Evolutionary conservation across 2,329 filamentous ascomycete genomes (phyloP).

Genomic region (Fusarium nematophilum): DNA sequence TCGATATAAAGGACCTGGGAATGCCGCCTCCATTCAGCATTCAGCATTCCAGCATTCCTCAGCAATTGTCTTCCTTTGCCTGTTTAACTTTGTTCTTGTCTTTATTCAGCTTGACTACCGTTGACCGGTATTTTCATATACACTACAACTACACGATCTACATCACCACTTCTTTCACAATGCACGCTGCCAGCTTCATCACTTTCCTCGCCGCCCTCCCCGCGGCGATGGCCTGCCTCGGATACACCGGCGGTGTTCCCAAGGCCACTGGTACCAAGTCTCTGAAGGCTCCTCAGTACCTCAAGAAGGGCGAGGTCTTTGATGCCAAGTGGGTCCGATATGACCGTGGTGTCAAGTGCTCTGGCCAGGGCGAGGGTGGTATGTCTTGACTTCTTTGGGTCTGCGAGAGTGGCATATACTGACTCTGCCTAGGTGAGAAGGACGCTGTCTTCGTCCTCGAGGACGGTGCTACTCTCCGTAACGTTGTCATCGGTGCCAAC

Average conservation of each 20-base stretch:
- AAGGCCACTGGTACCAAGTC: slow-evolving; percentile 44
- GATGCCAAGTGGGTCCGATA: slow-evolving; percentile 51
- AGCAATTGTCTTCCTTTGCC: too few species aligned
- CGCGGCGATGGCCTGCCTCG: slow-evolving; percentile 46
- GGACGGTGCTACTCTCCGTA: slow-evolving; percentile 56
- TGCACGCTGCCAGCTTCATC: slow-evolving; percentile 31
- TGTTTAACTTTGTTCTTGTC: not conserved
- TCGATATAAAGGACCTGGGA: not conserved
- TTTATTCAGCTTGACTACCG: not conserved
- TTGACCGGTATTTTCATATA: slow-evolving; percentile 9
- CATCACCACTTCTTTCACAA: slow-evolving; percentile 12
- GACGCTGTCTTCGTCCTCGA: slow-evolving; percentile 57
- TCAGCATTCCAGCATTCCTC: not conserved
- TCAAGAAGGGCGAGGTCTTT: slow-evolving; percentile 42
- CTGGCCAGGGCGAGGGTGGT: slow-evolving; percentile 56
- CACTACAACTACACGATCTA: not conserved
- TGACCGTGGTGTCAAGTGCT: slow-evolving; percentile 56
- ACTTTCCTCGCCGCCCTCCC: slow-evolving; percentile 35
- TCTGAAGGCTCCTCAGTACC: slow-evolving; percentile 45
- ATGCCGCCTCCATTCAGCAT: not conserved
- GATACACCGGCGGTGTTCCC: slow-evolving; percentile 46
- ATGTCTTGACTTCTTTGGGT: slow-evolving; percentile 22
- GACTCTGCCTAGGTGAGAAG: slow-evolving; percentile 7
- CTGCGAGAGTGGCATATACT: rapidly evolving
- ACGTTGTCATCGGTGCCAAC: slow-evolving; percentile 59